These are phyloP conservation scores for Crucibulum cyathiforme DNA, from an alignment of 1,284 basidiomycete genomes.

Conservation along the genomic window DNA sequence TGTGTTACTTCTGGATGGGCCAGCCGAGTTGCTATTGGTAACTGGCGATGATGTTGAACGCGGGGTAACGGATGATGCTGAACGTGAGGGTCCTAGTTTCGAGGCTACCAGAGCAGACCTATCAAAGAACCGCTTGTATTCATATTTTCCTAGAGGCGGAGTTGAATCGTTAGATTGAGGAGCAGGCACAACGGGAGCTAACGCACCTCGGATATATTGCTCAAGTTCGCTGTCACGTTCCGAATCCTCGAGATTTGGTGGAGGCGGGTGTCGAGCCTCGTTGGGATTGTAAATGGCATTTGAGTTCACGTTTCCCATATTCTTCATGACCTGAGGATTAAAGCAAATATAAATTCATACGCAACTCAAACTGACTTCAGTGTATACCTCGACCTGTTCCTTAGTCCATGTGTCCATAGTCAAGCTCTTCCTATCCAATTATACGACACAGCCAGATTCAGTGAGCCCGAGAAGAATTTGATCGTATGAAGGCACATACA, in stretches of 20 bases:
- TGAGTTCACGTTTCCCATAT: constrained; percentile 77
- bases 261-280: constrained; percentile 77
- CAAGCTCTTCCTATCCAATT: constrained; percentile 71
- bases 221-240: constrained; percentile 86
- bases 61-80: constrained; percentile 35
- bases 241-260: constrained; percentile 77
- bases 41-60: constrained; percentile 31
- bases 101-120: constrained; percentile 49
- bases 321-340: constrained; percentile 65
- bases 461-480: background rate
- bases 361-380: constrained; percentile 9
- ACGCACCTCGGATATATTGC: constrained; percentile 79
- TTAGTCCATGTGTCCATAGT: constrained; percentile 85
- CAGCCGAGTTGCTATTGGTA: constrained; percentile 8
- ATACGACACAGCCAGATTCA: constrained; percentile 1
- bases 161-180: background rate
- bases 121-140: constrained; percentile 70
- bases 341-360: constrained; percentile 6
- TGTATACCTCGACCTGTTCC: constrained; percentile 81
- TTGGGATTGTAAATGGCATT: constrained; percentile 80
- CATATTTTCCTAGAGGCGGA: constrained; percentile 66
- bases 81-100: constrained; percentile 55
- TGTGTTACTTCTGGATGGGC: constrained; percentile 3
- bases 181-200: background rate
- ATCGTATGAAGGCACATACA: constrained; percentile 49